Evolutionary conservation across 345 rosid genomes (phyloP), one percentile per base, ranked within the genome.

Genomic region (Dipteronia dyeriana): DNA sequence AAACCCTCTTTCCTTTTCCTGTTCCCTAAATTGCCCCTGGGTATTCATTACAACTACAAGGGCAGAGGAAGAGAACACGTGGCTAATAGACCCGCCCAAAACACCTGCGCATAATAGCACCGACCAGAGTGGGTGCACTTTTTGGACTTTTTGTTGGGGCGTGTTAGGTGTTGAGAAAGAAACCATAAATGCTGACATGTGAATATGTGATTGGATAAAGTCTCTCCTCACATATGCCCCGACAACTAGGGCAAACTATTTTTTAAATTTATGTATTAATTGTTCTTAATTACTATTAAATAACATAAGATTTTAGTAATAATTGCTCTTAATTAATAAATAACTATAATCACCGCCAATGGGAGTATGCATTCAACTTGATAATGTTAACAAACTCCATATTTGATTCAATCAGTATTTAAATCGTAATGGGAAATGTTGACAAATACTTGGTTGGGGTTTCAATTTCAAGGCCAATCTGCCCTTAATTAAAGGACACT

Each of bases 171-270:
- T 51, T 41, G 79, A 4, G 66, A 19, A 20, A 14, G 38, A 34
- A 34, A 34, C 43, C 78, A 75, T 82, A 74, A 84, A 76, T 75
- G 84, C 73, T 22, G 73, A 26, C 64, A 34, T 4, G 38, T 34
- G 38, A 34, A 26, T 54, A 34, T 4, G 38, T 34, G 38, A 34
- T 34, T 34, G 38, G 38, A 4, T 34, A 0, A 34, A 34, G 38
- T 4, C 38, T 34, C 38, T 34, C 6, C 38, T 34, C 38, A 34
- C 38, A 34, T 34, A 34, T 34, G 38, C 38, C 38, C 38, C 38
- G 1, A 34, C 38, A 5, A 34, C 38, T 5, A 34, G 38, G 38
- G 38, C 38, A 34, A 4, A 34, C 38, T 34, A 4, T 34, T 34
- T 34, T 34, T 34, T 34, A 4, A 34, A 34, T 34, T 34, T 34